Percentiles rank a stretch among this genome's conserved stretches.
These are phyloP conservation scores for Paecilomyces sp. DNA, from an alignment of 2,329 filamentous ascomycete genomes.

Conservation along the genomic window DNA sequence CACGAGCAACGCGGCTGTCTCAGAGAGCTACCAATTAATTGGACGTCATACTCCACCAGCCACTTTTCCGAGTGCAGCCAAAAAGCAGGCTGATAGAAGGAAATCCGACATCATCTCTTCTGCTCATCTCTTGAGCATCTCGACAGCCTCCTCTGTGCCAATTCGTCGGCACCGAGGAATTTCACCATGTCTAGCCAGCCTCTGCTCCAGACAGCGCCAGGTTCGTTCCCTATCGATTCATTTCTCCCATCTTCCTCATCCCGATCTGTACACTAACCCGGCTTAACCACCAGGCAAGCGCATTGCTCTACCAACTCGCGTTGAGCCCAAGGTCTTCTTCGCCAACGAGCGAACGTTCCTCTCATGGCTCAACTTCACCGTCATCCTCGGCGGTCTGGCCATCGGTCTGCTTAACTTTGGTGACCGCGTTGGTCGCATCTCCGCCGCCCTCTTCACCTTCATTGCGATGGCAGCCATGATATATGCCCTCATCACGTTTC, in stretches of 20 bases:
- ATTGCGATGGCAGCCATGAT: slow-evolving; percentile 94
- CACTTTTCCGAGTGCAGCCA: background rate
- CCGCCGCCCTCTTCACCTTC: slow-evolving; percentile 84
- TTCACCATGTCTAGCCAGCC: slow-evolving; percentile 86
- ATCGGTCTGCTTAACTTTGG: slow-evolving; percentile 98
- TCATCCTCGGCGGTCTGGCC: slow-evolving; percentile 92
- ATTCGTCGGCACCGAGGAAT: background rate
- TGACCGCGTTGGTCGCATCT: slow-evolving; percentile 88
- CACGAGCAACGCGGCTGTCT: background rate
- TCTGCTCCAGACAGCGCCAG: slow-evolving; percentile 86
- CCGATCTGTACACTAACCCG: slow-evolving; percentile 1
- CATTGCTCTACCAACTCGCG: slow-evolving; percentile 93
- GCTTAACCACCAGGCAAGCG: slow-evolving; percentile 66
- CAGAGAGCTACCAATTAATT: background rate
- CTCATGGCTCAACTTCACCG: slow-evolving; percentile 99
- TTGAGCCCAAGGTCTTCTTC: slow-evolving; percentile 99
- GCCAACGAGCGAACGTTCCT: slow-evolving; percentile 99
- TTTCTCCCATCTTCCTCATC: slow-evolving; percentile 4
- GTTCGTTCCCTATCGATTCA: slow-evolving; percentile 44
- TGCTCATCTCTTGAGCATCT: background rate
- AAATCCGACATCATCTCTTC: background rate
- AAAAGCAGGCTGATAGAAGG: background rate
- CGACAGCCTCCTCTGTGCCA: background rate
- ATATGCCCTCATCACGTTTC: slow-evolving; percentile 90
- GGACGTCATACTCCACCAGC: background rate